Evolutionary conservation across 345 rosid genomes (phyloP).

Genomic region (Lepidium aucheri): DNA sequence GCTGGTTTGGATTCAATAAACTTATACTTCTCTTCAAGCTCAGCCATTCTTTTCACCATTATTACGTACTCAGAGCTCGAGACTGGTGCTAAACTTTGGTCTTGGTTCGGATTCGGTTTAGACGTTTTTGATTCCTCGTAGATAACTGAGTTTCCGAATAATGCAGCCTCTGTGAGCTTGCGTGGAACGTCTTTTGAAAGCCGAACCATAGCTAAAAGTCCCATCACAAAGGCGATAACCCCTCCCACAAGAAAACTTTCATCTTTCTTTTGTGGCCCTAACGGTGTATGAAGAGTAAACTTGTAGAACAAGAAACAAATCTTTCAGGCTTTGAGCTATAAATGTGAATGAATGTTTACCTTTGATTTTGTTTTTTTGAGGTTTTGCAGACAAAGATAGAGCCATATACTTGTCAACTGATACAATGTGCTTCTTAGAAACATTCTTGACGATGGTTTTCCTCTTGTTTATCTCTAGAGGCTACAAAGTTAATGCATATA

Average conservation of each 20-base stretch:
- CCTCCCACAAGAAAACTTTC: conserved; percentile 36
- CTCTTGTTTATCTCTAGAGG: conserved; percentile 20
- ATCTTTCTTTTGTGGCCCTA: conserved; percentile 16
- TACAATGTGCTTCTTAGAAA: conserved; percentile 21
- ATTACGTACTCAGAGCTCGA: conserved; percentile 39
- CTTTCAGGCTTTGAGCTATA: not conserved
- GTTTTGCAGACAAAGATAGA: conserved; percentile 27
- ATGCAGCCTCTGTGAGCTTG: conserved; percentile 44
- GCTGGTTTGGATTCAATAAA: conserved; percentile 29
- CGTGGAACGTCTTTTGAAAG: conserved; percentile 49
- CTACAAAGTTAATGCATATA: not conserved
- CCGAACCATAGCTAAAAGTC: conserved; percentile 52
- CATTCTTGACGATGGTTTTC: conserved; percentile 4
- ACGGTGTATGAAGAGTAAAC: not conserved
- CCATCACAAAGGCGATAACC: conserved; percentile 53
- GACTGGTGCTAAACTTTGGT: conserved; percentile 28
- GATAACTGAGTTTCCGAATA: conserved; percentile 30
- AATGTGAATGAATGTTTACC: not conserved
- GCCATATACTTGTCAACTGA: conserved; percentile 44
- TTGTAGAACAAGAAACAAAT: not conserved
- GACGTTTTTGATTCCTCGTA: not conserved
- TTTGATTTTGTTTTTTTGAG: not conserved
- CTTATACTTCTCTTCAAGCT: conserved; percentile 51
- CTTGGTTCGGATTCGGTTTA: not conserved
- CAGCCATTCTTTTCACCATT: conserved; percentile 63